phyloP scores from a whole-genome alignment of 2,329 filamentous ascomycete genomes.

The Aspergillus eucalypticola region DNA sequence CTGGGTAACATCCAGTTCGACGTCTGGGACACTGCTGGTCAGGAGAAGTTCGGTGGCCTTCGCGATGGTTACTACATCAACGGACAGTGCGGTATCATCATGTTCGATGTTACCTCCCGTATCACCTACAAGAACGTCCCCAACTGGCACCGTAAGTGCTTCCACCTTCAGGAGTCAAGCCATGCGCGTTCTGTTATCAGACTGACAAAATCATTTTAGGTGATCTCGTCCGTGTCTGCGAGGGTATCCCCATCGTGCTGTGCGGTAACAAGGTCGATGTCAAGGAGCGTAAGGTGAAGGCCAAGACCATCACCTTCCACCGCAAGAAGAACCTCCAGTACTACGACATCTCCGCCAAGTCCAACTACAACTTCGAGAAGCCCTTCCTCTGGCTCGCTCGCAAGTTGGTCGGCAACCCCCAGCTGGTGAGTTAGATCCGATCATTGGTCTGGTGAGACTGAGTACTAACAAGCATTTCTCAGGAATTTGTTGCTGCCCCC shows the following conservation, averaged over 20 bases:
- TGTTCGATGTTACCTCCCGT: conserved; percentile 99
- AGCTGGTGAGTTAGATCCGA: conserved; percentile 62
- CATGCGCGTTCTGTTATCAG: background rate
- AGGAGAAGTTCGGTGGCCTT: conserved; percentile 99
- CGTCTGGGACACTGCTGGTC: conserved; percentile 97
- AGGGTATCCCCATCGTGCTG: conserved; percentile 98
- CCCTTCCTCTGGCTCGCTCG: conserved; percentile 98
- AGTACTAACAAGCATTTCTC: conserved; percentile 24
- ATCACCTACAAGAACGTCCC: conserved; percentile 99
- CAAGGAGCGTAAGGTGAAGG: conserved; percentile 99
- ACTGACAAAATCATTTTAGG: conserved; percentile 53
- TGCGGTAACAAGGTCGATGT: conserved; percentile 99
- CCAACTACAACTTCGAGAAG: conserved; percentile 99
- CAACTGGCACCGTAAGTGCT: conserved; percentile 98
- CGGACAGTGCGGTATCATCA: conserved; percentile 99
- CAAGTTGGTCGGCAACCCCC: conserved; percentile 94
- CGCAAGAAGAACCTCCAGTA: conserved; percentile 99
- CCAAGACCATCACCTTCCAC: conserved; percentile 99
- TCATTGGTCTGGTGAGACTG: conserved; percentile 6
- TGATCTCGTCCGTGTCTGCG: conserved; percentile 97
- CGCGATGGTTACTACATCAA: conserved; percentile 99
- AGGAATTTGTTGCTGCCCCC: conserved; percentile 96
- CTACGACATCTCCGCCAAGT: conserved; percentile 99
- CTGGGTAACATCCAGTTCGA: conserved; percentile 96
- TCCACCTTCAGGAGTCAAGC: background rate